Conservation (phyloP, 2,329 filamentous ascomycete species). For the Pseudogymnoascus sp. region DNA sequence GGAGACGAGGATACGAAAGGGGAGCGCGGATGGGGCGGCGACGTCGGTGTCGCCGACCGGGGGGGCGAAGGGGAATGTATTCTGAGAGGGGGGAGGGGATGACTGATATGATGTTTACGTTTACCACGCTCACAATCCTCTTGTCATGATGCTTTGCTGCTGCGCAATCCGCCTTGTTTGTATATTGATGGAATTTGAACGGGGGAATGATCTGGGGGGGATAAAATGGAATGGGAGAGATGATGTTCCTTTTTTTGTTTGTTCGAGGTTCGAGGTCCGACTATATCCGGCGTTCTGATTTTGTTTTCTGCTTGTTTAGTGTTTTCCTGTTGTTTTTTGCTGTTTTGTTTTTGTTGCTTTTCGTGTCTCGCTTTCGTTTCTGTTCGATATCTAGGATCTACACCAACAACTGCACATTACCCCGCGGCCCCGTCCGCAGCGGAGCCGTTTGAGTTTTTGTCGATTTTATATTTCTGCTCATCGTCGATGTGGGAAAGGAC, state of each 20-base stretch:
- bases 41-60: neutral
- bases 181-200: neutral
- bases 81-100: neutral
- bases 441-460: neutral
- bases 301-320: neutral
- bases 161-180: neutral
- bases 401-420: neutral
- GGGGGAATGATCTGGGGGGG: neutral
- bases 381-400: neutral
- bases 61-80: neutral
- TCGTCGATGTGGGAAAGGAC: no score
- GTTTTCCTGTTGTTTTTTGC: neutral
- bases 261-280: neutral
- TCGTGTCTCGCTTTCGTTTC: neutral
- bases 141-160: neutral
- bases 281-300: neutral
- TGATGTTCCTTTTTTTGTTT: neutral
- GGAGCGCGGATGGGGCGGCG: slow-evolving; percentile 8
- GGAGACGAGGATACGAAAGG: slow-evolving; percentile 19
- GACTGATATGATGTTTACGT: neutral
- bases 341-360: neutral
- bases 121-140: neutral
- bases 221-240: neutral
- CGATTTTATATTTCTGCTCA: no score
- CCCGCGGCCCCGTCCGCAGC: neutral